These are phyloP conservation scores for Rosa hybrid DNA, from an alignment of 331 rosid genomes.

Conservation along the genomic window DNA sequence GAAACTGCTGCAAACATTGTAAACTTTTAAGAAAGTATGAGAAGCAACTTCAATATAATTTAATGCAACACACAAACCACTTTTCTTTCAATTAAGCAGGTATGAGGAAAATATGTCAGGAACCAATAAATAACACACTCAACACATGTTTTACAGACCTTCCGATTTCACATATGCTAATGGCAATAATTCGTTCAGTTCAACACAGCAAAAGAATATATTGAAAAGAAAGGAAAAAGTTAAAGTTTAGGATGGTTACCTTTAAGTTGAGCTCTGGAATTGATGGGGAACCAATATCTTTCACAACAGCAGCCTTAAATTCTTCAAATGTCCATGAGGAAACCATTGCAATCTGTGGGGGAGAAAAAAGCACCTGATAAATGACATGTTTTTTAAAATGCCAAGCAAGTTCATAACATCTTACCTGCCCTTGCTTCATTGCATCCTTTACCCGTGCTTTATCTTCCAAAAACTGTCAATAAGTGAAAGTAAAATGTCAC, in stretches of 20 bases:
- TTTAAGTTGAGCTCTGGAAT: constrained; percentile 79
- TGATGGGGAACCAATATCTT: constrained; percentile 51
- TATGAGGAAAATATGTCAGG: not conserved
- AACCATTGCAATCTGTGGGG: constrained; percentile 53
- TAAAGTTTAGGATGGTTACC: constrained; percentile 41
- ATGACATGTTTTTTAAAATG: constrained; percentile 6
- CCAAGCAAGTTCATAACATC: constrained; percentile 22
- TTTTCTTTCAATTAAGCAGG: not conserved
- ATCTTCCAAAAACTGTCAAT: constrained; percentile 77
- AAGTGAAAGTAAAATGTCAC: constrained; percentile 9
- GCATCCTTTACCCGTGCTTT: constrained; percentile 71
- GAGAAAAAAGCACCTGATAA: constrained; percentile 4
- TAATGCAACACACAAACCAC: not conserved
- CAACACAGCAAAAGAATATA: not conserved
- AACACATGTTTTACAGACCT: not conserved
- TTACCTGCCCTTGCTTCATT: constrained; percentile 78
- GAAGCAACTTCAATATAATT: not conserved
- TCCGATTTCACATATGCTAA: not conserved
- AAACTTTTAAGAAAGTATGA: not conserved
- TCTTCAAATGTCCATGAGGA: constrained; percentile 72
- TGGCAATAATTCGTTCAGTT: not conserved
- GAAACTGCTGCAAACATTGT: not conserved
- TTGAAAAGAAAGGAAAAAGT: not conserved
- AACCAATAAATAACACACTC: not conserved
- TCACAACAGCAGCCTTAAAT: constrained; percentile 62